Base-by-base conservation (phyloP, 768 basidiomycete species). In the Lactarius deliciosus region DNA sequence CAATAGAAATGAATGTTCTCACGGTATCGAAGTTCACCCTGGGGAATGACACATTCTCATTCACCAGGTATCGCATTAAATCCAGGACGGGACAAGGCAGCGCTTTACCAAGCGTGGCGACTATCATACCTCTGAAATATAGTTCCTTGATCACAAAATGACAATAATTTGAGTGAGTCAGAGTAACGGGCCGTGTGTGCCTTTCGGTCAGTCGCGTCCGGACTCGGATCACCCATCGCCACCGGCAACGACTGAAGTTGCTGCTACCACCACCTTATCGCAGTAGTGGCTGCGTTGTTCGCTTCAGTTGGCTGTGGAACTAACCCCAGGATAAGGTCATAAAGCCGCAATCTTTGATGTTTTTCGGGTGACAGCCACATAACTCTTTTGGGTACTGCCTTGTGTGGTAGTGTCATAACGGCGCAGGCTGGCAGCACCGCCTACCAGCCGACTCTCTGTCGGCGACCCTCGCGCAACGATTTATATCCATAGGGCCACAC, bases 401-500 rank as follows among this genome's bases (percentile, higher is more conserved):
- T 57, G 9, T 38, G 25, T 64, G 57, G 45, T 18, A 64, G 15
- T 22, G n/a, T 47, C n/a, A 47, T 20, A 22, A 22, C 25, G 50
- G 36, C 22, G 28, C 25, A 50, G 13, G 40, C 38, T 45, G n/a
- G 36, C 5, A 53, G 43, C 57, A 60, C 47, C 32, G 50, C 41
- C 59, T 22, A 41, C 8, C 53, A 25, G 16, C 54, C 59, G 22
- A 45, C 59, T 30, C 50, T 38, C 53, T 32, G 50, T 18, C 30
- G 38, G 64, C 40, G 34, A 30, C 3, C 50, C 38, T 40, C 25
- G n/a, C 43, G 10, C 38, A 36, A 41, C 57, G 32, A 60, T 56
- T 60, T 30, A 47, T 15, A 25, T 65, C 53, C 34, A 61, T 47
- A 61, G 15, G 22, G 6, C 36, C 41, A 57, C 54, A 32, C 28